phyloP scores from a whole-genome alignment of 805 yeast genomes.

The Wickerhamomyces mucosus region DNA sequence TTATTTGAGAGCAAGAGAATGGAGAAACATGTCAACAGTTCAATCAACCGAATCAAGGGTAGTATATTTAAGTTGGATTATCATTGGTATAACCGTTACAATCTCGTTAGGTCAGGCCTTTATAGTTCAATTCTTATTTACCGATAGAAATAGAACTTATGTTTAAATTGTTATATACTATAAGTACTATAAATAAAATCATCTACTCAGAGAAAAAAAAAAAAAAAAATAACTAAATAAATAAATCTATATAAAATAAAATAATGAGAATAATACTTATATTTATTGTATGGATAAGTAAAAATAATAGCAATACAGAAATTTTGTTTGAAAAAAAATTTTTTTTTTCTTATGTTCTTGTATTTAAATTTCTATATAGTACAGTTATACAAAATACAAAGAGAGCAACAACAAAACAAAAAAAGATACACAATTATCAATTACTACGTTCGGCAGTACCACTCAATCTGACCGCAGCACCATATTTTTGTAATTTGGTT shows the following conservation, averaged over 20 bases:
- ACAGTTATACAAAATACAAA: neutral
- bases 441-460: constrained; percentile 45
- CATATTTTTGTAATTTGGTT: constrained; percentile 92
- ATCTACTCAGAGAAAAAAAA: neutral
- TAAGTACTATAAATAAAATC: neutral
- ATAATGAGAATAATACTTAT: too few relatives aligned
- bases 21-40: constrained; percentile 92
- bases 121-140: constrained; percentile 77
- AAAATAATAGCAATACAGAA: too few relatives aligned
- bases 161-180: constrained; percentile 16
- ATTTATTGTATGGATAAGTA: too few relatives aligned
- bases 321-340: too few relatives aligned
- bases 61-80: constrained; percentile 65
- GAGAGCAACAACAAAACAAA: constrained; percentile 1
- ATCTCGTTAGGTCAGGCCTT: constrained; percentile 71
- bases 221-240: too few relatives aligned
- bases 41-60: constrained; percentile 69
- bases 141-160: constrained; percentile 31
- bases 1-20: constrained; percentile 91
- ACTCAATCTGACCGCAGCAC: constrained; percentile 92
- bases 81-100: constrained; percentile 64
- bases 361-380: neutral
- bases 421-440: neutral
- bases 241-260: neutral
- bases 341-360: neutral